Evolutionary conservation across 108 stramenopile species (phyloP).

Genomic region (Skeletonema potamos): DNA sequence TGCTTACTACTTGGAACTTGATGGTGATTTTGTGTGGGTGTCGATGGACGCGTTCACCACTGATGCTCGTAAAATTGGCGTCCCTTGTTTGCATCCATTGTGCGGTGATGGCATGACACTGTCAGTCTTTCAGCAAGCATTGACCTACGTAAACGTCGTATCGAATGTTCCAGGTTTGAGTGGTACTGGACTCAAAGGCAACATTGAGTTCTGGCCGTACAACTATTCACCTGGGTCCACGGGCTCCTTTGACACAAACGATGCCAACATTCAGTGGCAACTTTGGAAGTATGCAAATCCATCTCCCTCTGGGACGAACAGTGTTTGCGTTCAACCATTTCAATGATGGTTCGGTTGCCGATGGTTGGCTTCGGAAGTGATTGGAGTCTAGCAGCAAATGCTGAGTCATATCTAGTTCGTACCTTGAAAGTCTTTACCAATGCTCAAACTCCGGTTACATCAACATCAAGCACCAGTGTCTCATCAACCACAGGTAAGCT

Average conservation of each 20-base stretch:
- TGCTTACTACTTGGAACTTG: background rate
- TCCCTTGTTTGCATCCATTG: background rate
- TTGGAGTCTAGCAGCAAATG: background rate
- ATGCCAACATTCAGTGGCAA: background rate
- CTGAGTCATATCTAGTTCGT: background rate
- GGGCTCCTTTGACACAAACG: background rate
- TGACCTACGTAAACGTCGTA: background rate
- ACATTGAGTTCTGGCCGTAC: constrained; percentile 8
- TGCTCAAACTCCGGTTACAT: background rate
- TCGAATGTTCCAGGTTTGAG: background rate
- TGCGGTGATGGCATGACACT: background rate
- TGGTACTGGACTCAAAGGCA: background rate
- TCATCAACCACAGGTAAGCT: background rate
- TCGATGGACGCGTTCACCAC: constrained; percentile 1
- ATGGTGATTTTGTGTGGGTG: background rate
- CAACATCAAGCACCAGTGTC: background rate
- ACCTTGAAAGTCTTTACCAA: constrained; percentile 6
- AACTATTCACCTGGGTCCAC: background rate
- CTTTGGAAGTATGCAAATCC: background rate
- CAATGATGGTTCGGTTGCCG: constrained; percentile 4
- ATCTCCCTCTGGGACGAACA: background rate
- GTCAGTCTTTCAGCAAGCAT: background rate
- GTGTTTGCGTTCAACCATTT: constrained; percentile 11
- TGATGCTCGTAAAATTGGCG: background rate
- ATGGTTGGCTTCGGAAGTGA: constrained; percentile 8